Evolutionary conservation across 768 basidiomycete species (phyloP), one percentile per base, ranked within the genome.

Genomic region (Leccinum sublutescens): DNA sequence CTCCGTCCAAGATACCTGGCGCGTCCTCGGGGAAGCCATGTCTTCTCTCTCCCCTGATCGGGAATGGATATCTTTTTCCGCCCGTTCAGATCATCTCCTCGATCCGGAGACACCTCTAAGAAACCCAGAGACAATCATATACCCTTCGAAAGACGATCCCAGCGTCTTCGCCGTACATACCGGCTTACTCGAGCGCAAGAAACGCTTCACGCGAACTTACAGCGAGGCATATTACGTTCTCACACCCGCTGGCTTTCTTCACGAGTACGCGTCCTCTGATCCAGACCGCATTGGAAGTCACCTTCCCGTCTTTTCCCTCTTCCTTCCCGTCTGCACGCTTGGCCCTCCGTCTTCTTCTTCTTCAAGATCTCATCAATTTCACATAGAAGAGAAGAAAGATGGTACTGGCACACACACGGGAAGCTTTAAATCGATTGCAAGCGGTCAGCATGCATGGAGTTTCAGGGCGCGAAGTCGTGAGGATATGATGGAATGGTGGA

Each of bases 401-500:
- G 93, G 92, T 0, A 82, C 77, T 6, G 93, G 68, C 3, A 81
- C 80, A 1, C 85, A 85, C 64, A 75, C 78, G 0, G 86, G 87
- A n/a, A 79, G 80, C 68, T 86, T 66, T 68, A 82, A 61, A 67
- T 68, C 52, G 62, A 83, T 63, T 56, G 58, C 59, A 33, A 70
- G 64, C 25, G 71, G 79, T 23, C 77, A 84, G 55, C 82, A 85
- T 66, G 92, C 92, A 29, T 98, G 91, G 86, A 91, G 87, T 52
- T 98, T 99, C 81, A 83, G 94, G 36, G 84, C 91, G 50, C 78
- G 96, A 60, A 89, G 87, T 59, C 85, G 90, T 64, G 96, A 98
- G 62, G 96, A 98, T 65, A 94, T 98, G 93, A 93, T 98, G 93
- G 97, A 99, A 77, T 97, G 97, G 93, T 99, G 97, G 97, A 98